Evolutionary conservation across 352 stramenopile genomes (phyloP).

Genomic region (Pythium dissotocum): DNA sequence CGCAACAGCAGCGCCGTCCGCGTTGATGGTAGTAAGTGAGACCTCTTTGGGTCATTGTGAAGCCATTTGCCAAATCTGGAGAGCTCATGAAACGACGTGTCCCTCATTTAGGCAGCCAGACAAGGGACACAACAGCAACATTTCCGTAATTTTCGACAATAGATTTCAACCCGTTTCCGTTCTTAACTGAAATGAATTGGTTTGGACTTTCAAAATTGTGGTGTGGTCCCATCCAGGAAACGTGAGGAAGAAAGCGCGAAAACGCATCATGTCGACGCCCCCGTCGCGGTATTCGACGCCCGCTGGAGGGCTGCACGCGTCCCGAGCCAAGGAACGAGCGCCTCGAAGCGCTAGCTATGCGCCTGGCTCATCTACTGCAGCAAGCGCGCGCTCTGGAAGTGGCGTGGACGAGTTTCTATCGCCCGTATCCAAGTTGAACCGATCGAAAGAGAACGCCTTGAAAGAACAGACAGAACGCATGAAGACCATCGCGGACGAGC

Average conservation of each 20-base stretch:
- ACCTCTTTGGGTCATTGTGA: neutral
- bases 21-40: no score
- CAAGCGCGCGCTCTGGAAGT: slow-evolving; percentile 1
- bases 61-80: slow-evolving; percentile 13
- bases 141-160: neutral
- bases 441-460: slow-evolving; percentile 20
- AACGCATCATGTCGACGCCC: slow-evolving; percentile 21
- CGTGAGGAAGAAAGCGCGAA: neutral
- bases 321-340: neutral
- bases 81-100: slow-evolving; percentile 20
- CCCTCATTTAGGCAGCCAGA: neutral
- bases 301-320: neutral
- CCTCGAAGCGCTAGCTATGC: slow-evolving; percentile 23
- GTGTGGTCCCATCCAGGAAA: neutral
- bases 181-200: slow-evolving; percentile 5
- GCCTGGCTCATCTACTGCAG: slow-evolving; percentile 7
- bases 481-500: slow-evolving; percentile 27
- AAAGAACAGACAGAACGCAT: slow-evolving; percentile 36
- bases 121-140: neutral
- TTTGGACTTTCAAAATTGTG: slow-evolving; percentile 29
- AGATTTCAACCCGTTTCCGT: neutral
- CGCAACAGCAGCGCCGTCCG: neutral
- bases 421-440: slow-evolving; percentile 39
- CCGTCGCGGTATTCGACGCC: slow-evolving; percentile 27
- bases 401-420: slow-evolving; percentile 32